Evolutionary conservation across 768 basidiomycete species (phyloP).

Genomic region (Coprinopsis sp.): DNA sequence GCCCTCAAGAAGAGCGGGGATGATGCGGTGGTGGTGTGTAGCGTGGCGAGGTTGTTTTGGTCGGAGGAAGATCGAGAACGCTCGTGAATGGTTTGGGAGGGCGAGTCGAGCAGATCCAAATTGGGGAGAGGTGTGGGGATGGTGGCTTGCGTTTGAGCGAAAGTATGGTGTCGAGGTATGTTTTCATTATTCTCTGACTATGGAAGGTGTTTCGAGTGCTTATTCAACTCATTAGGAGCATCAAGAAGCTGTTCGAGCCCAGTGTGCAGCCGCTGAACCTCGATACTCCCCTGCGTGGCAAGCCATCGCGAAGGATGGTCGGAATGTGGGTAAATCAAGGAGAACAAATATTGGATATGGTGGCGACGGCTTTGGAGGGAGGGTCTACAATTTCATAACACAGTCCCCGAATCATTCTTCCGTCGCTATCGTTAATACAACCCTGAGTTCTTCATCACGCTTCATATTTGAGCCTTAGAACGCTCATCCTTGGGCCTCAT

Average conservation of each 20-base stretch:
- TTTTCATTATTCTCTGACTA: background rate
- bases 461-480: too few species aligned
- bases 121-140: conserved; percentile 87
- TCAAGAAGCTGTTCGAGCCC: conserved; percentile 63
- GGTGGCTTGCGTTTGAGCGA: conserved; percentile 96
- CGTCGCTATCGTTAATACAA: too few species aligned
- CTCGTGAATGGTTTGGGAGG: conserved; percentile 88
- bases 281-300: conserved; percentile 87
- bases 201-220: conserved; percentile 3
- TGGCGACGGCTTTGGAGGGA: conserved; percentile 37
- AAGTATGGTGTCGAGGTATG: conserved; percentile 81
- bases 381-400: too few species aligned
- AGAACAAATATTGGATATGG: conserved; percentile 68
- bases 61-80: conserved; percentile 92
- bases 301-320: conserved; percentile 72
- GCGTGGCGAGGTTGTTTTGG: conserved; percentile 93
- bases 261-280: conserved; percentile 75
- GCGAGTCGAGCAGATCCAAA: conserved; percentile 54
- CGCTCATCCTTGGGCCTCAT: too few species aligned
- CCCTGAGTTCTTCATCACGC: too few species aligned
- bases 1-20: conserved; percentile 91
- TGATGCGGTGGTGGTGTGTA: conserved; percentile 81
- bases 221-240: conserved; percentile 32
- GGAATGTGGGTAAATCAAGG: conserved; percentile 61
- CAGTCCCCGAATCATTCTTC: too few species aligned